A percentile compares a stretch with the other conserved stretches of the same genome.
These are phyloP conservation scores for Fraxinus angustifolia DNA, from an alignment of 305 asterid genomes.

Conservation along the genomic window DNA sequence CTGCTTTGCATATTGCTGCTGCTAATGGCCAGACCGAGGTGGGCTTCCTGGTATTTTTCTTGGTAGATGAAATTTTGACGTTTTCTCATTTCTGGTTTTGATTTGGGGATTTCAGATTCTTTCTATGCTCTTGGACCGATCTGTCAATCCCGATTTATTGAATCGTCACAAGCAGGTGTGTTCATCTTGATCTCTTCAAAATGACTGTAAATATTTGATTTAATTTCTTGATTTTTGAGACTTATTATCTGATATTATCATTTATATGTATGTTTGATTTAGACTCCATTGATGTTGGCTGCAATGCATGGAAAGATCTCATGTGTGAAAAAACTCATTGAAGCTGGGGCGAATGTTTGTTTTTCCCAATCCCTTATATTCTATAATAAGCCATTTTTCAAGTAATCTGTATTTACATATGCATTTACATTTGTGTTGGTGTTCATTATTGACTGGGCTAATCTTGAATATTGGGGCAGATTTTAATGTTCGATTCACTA, in stretches of 20 bases:
- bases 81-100: not conserved
- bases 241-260: not conserved
- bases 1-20: conserved; percentile 84
- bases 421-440: not conserved
- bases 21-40: conserved; percentile 99
- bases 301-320: conserved; percentile 94
- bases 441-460: not conserved
- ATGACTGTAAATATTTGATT: not conserved
- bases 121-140: conserved; percentile 65
- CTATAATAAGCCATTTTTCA: not conserved
- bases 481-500: conserved; percentile 82
- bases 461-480: conserved; percentile 43
- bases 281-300: conserved; percentile 99
- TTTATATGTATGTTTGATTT: conserved; percentile 19
- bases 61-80: not conserved
- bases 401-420: not conserved
- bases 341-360: conserved; percentile 90
- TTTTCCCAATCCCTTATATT: not conserved
- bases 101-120: conserved; percentile 53
- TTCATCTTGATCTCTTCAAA: not conserved
- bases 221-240: not conserved
- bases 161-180: conserved; percentile 86
- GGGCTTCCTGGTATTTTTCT: conserved; percentile 15
- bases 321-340: conserved; percentile 72
- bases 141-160: conserved; percentile 67